phyloP scores from a whole-genome alignment of 2,329 filamentous ascomycete genomes.

The Ciborinia camelliae region DNA sequence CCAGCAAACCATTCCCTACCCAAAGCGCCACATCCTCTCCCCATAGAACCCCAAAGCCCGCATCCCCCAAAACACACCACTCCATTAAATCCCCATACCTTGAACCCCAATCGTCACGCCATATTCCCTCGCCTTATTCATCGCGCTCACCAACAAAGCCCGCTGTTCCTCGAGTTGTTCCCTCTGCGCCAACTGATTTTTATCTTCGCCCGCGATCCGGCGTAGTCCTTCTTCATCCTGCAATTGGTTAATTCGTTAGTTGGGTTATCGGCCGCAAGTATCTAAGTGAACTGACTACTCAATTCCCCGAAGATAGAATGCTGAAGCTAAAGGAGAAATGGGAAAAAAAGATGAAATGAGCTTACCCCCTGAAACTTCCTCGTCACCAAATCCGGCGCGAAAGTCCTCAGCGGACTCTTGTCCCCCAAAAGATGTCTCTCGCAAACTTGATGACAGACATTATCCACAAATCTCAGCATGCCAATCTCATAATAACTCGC shows the following conservation, averaged over 20 bases:
- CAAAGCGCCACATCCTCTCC: too few relatives aligned
- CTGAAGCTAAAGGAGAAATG: too few relatives aligned
- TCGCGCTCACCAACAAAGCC: neutral
- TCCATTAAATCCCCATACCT: neutral
- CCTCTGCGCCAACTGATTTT: neutral
- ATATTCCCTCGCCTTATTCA: conserved; percentile 6
- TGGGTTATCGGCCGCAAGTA: neutral
- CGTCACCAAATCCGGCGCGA: conserved; percentile 19
- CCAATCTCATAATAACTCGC: conserved; percentile 24
- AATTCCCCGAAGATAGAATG: too few relatives aligned
- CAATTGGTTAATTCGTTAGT: neutral
- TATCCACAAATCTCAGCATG: conserved; percentile 26
- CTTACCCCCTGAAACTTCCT: neutral
- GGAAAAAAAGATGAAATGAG: neutral
- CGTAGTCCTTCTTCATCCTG: neutral
- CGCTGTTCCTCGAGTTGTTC: neutral
- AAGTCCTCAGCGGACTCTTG: conserved; percentile 22
- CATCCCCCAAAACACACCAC: too few relatives aligned
- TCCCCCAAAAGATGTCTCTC: conserved; percentile 27
- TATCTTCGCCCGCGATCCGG: conserved; percentile 1
- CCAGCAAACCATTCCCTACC: too few relatives aligned
- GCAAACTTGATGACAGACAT: conserved; percentile 27
- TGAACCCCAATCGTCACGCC: neutral
- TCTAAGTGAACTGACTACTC: neutral
- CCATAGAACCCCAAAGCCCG: too few relatives aligned